phyloP scores from a whole-genome alignment of 768 basidiomycete genomes.

The Filobasidium wieringae region DNA sequence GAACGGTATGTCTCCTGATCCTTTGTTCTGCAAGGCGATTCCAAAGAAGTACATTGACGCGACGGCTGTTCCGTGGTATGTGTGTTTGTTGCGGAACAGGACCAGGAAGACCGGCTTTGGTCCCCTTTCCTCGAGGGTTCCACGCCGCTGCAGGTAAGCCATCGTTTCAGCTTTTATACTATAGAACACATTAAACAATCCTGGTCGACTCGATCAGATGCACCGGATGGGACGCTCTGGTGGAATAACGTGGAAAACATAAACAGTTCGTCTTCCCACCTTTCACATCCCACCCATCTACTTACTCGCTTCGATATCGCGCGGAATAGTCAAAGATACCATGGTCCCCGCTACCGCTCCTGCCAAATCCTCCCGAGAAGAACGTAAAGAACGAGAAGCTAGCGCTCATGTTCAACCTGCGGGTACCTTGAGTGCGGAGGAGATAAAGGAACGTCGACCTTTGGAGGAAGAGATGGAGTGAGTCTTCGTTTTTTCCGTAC shows the following conservation, averaged over 20 bases:
- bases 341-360: conserved; percentile 7
- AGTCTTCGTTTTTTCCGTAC: too few species aligned
- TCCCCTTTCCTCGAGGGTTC: conserved; percentile 37
- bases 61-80: too few species aligned
- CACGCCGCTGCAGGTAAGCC: conserved; percentile 26
- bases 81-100: conserved; percentile 9
- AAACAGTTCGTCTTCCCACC: conserved; percentile 21
- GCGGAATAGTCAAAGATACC: conserved; percentile 5
- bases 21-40: not conserved
- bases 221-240: conserved; percentile 34
- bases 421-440: conserved; percentile 20
- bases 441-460: conserved; percentile 19
- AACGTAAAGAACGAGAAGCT: conserved; percentile 15
- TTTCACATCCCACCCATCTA: not conserved
- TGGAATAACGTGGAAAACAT: conserved; percentile 34
- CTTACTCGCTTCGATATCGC: not conserved
- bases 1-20: conserved; percentile 17
- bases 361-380: conserved; percentile 10
- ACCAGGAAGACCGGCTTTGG: conserved; percentile 35
- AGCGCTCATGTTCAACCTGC: conserved; percentile 6
- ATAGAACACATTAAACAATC: too few species aligned
- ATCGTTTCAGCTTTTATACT: too few species aligned
- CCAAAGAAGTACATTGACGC: too few species aligned
- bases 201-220: not conserved
- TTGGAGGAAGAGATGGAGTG: conserved; percentile 31